A percentile compares a stretch with the other conserved stretches of the same genome.
Conservation (phyloP, 2,329 filamentous ascomycete genomes). For the Penicillium expansum region DNA sequence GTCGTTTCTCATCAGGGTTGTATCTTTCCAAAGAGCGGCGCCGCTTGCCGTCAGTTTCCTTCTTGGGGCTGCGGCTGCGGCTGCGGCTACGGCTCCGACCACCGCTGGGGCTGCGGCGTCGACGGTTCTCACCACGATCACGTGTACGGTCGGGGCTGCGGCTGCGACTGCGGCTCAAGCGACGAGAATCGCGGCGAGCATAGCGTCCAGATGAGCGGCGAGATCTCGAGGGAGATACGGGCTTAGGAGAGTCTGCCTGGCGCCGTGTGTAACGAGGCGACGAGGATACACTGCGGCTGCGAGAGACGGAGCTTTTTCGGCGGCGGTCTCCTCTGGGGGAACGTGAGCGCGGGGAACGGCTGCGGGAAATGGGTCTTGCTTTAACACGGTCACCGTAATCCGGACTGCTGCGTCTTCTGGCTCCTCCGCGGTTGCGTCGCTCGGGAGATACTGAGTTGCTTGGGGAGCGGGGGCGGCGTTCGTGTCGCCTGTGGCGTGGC, state of each 20-base stretch:
- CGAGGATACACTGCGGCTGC: conserved; percentile 34
- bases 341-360: conserved; percentile 55
- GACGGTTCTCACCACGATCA: conserved; percentile 19
- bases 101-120: conserved; percentile 11
- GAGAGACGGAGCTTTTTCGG: conserved; percentile 40
- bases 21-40: conserved; percentile 48
- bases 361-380: conserved; percentile 51
- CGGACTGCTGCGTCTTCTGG: conserved; percentile 36
- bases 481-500: conserved; percentile 25
- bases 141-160: conserved; percentile 32
- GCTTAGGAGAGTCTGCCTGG: conserved; percentile 38
- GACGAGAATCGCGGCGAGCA: conserved; percentile 35
- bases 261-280: conserved; percentile 35
- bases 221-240: conserved; percentile 40
- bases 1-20: conserved; percentile 44
- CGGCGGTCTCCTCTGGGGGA: conserved; percentile 50
- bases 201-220: conserved; percentile 40
- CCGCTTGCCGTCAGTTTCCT: conserved; percentile 37
- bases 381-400: conserved; percentile 48
- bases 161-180: conserved; percentile 29
- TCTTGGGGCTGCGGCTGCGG: conserved; percentile 26
- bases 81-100: conserved; percentile 35
- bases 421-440: conserved; percentile 35
- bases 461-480: conserved; percentile 25
- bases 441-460: conserved; percentile 43